Evolutionary conservation across 1,139 yeast species (phyloP).

Genomic region (Kodamaea anthophila): DNA sequence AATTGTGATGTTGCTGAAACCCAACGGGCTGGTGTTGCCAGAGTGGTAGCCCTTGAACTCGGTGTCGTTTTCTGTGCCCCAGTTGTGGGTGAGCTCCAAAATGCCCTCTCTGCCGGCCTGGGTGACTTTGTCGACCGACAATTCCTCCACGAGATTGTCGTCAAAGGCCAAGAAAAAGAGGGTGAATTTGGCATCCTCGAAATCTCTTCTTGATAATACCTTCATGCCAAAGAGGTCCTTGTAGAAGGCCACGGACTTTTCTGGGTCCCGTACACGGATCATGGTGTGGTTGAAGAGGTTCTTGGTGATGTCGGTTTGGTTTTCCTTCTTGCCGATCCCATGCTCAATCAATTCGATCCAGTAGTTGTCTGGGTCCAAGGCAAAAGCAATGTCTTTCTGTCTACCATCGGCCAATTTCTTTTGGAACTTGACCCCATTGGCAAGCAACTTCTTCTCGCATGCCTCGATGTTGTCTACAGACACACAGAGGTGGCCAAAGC

Average conservation of each 20-base stretch:
- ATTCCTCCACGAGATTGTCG: conserved; percentile 29
- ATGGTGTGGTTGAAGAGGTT: conserved; percentile 83
- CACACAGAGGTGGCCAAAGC: conserved; percentile 91
- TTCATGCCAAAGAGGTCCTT: conserved; percentile 75
- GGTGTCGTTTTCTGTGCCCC: conserved; percentile 84
- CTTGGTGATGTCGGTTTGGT: conserved; percentile 32
- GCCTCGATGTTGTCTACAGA: conserved; percentile 74
- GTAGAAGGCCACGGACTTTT: conserved; percentile 70
- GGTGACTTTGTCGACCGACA: conserved; percentile 24
- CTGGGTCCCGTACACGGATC: conserved; percentile 87
- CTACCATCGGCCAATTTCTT: conserved; percentile 85
- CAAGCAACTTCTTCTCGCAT: conserved; percentile 52
- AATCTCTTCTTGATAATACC: conserved; percentile 49
- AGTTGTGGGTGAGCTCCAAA: conserved; percentile 87
- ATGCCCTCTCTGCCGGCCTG: conserved; percentile 55
- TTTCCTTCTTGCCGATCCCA: conserved; percentile 34
- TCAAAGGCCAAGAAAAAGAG: conserved; percentile 79
- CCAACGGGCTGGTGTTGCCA: conserved; percentile 56
- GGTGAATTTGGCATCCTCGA: conserved; percentile 70
- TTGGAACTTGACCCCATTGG: conserved; percentile 65
- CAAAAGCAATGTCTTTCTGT: conserved; percentile 89
- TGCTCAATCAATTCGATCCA: conserved; percentile 90
- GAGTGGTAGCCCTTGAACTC: conserved; percentile 67
- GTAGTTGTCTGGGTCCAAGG: conserved; percentile 90
- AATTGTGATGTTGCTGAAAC: conserved; percentile 79